These are phyloP conservation scores for Leccinum boreale DNA, from an alignment of 768 basidiomycete species.

Conservation along the genomic window DNA sequence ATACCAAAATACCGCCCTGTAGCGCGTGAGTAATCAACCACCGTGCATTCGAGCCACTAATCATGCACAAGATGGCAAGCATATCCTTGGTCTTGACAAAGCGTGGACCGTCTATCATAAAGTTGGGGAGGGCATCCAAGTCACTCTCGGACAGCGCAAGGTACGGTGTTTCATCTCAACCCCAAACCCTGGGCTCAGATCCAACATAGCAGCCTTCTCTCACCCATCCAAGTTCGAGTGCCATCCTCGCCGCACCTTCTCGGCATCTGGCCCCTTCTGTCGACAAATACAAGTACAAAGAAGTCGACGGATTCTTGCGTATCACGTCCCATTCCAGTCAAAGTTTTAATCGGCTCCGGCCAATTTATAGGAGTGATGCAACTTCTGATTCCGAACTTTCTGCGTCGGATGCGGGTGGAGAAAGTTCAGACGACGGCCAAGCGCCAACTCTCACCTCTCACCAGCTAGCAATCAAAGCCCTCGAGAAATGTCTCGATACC, in stretches of 20 bases:
- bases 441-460: conserved; percentile 44
- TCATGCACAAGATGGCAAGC: conserved; percentile 43
- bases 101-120: conserved; percentile 44
- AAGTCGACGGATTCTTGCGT: conserved; percentile 65
- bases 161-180: conserved; percentile 26
- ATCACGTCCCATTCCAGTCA: conserved; percentile 43
- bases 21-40: conserved; percentile 43
- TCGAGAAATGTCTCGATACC: conserved; percentile 52
- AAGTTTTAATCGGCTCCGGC: conserved; percentile 45
- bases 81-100: conserved; percentile 58
- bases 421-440: conserved; percentile 35
- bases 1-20: conserved; percentile 64
- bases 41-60: conserved; percentile 41
- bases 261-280: conserved; percentile 43
- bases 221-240: conserved; percentile 54
- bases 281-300: conserved; percentile 48
- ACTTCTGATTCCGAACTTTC: conserved; percentile 35
- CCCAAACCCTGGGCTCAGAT: conserved; percentile 2
- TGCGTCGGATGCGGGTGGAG: conserved; percentile 28
- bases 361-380: conserved; percentile 37
- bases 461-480: conserved; percentile 53
- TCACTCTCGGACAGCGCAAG: conserved; percentile 45
- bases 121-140: conserved; percentile 64
- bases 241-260: conserved; percentile 49
- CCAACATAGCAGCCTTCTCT: conserved; percentile 44